Percentiles rank a stretch among this genome's conserved stretches.
phyloP scores from a whole-genome alignment of 2,329 filamentous ascomycete genomes.

The Colletotrichum lindemuthianum region DNA sequence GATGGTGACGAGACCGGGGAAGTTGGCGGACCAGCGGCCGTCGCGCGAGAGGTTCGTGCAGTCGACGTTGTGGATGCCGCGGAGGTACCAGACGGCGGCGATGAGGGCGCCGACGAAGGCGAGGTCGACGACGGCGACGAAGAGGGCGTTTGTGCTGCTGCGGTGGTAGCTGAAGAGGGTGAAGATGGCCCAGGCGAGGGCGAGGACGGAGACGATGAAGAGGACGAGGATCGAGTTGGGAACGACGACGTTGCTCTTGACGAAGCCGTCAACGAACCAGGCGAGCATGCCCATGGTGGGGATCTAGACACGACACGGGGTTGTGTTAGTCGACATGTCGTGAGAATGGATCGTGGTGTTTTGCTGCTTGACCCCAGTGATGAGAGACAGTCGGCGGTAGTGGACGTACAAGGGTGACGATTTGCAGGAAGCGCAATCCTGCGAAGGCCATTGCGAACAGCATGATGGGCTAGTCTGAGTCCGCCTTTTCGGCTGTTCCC shows the following conservation, averaged over 20 bases:
- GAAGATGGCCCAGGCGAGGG: constrained; percentile 70
- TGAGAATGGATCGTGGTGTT: neutral
- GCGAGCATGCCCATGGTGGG: constrained; percentile 73
- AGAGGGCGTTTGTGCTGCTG: constrained; percentile 67
- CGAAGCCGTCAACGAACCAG: constrained; percentile 72
- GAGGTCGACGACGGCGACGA: constrained; percentile 69
- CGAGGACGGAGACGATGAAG: constrained; percentile 74
- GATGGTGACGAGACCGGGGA: constrained; percentile 71
- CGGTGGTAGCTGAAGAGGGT: constrained; percentile 76
- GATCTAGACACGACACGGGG: constrained; percentile 55
- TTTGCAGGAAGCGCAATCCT: constrained; percentile 70
- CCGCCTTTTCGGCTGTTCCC: neutral
- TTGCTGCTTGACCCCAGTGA: neutral
- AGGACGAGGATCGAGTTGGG: constrained; percentile 72
- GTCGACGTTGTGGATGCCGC: constrained; percentile 69
- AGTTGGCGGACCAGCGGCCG: constrained; percentile 62
- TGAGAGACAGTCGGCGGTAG: neutral
- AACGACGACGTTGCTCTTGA: constrained; percentile 65
- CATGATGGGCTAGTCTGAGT: constrained; percentile 55
- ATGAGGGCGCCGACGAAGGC: constrained; percentile 72
- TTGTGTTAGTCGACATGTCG: neutral
- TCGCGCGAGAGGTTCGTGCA: constrained; percentile 69
- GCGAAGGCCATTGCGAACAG: constrained; percentile 71
- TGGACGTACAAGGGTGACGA: constrained; percentile 67
- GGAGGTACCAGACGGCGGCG: constrained; percentile 68